Conservation (phyloP, 2,329 filamentous ascomycete genomes). For the Biscogniauxia marginata region DNA sequence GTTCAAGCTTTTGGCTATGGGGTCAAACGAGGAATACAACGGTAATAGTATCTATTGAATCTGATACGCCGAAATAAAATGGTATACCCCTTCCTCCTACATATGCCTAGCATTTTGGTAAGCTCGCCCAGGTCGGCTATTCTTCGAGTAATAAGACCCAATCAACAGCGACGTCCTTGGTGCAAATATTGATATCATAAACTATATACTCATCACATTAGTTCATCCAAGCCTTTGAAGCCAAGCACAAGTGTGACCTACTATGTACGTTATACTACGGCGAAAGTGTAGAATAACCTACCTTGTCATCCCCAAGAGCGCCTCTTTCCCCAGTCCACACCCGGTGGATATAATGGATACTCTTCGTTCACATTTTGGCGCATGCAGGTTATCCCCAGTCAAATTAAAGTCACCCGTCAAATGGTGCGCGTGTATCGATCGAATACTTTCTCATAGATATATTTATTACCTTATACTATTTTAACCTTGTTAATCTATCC, state of each 20-base stretch:
- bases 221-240: neutral
- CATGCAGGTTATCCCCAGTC: too few relatives aligned
- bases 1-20: too few relatives aligned
- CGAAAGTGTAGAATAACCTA: neutral
- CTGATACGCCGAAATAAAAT: neutral
- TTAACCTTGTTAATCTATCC: too few relatives aligned
- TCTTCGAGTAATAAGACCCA: neutral
- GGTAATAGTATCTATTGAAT: neutral
- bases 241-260: neutral
- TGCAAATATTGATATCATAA: neutral
- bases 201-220: neutral
- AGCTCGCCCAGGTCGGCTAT: neutral
- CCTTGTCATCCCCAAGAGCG: neutral
- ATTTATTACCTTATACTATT: too few relatives aligned
- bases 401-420: neutral
- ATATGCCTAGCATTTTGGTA: neutral
- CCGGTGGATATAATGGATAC: too few relatives aligned
- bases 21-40: too few relatives aligned
- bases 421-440: neutral
- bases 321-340: too few relatives aligned
- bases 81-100: neutral
- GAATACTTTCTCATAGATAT: too few relatives aligned
- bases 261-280: too few relatives aligned
- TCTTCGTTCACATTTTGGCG: too few relatives aligned
- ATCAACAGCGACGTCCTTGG: neutral